Conservation (phyloP, 441 rosid genomes). For the Sinapis alba region DNA sequence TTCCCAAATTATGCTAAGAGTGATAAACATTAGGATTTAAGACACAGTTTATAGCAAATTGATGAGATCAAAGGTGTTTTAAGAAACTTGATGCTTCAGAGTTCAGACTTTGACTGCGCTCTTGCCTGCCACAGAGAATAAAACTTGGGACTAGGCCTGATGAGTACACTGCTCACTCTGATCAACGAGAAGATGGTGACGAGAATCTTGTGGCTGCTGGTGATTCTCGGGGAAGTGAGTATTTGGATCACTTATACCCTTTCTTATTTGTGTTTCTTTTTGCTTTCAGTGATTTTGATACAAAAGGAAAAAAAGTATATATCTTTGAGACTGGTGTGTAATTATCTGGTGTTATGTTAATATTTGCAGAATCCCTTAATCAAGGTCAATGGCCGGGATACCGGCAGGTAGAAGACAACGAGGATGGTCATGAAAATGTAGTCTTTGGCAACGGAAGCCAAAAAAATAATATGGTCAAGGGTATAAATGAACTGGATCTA, state of each 20-base stretch:
- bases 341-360: slow-evolving; percentile 13
- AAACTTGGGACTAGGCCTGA: slow-evolving; percentile 49
- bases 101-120: slow-evolving; percentile 51
- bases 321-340: not conserved
- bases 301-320: not conserved
- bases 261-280: not conserved
- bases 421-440: slow-evolving; percentile 58
- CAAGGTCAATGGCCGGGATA: slow-evolving; percentile 67
- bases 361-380: slow-evolving; percentile 52
- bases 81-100: slow-evolving; percentile 53
- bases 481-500: slow-evolving; percentile 87
- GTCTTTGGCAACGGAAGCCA: slow-evolving; percentile 50
- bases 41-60: slow-evolving; percentile 62
- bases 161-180: slow-evolving; percentile 53
- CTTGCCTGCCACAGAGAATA: slow-evolving; percentile 62
- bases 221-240: slow-evolving; percentile 75
- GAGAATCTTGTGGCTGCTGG: slow-evolving; percentile 64
- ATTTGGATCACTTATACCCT: slow-evolving; percentile 20
- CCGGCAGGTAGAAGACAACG: slow-evolving; percentile 66
- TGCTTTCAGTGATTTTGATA: not conserved
- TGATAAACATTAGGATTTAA: slow-evolving; percentile 51
- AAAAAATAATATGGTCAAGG: slow-evolving; percentile 56
- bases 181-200: slow-evolving; percentile 71
- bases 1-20: slow-evolving; percentile 58
- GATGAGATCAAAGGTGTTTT: slow-evolving; percentile 62